Evolutionary conservation across 2,329 filamentous ascomycete species (phyloP).

Genomic region (Colletotrichum tanaceti): DNA sequence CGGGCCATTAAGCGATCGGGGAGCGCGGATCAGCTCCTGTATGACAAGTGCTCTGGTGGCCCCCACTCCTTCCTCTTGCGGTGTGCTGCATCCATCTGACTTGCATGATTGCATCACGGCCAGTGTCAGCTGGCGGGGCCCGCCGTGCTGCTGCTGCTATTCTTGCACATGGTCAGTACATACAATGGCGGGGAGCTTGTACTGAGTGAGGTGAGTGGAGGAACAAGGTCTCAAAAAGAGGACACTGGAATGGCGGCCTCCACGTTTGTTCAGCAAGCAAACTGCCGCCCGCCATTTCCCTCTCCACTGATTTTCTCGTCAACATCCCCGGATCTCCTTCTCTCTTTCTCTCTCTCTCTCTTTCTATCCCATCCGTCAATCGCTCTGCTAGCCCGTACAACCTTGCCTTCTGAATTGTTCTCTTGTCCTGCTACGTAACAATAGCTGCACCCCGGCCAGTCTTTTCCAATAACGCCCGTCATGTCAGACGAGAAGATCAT

Average conservation of each 20-base stretch:
- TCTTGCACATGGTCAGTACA: conserved; percentile 6
- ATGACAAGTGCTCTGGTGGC: conserved; percentile 6
- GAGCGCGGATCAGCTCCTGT: conserved; percentile 9
- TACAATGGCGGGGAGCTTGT: conserved; percentile 23
- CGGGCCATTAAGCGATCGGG: neutral
- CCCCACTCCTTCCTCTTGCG: conserved; percentile 37
- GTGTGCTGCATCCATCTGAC: conserved; percentile 38
- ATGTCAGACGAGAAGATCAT: conserved; percentile 67
- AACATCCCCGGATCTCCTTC: conserved; percentile 28
- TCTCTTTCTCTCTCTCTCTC: conserved; percentile 16
- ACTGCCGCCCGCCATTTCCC: conserved; percentile 18
- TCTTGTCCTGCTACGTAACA: conserved; percentile 14
- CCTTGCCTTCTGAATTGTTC: neutral
- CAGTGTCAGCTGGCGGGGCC: conserved; percentile 35
- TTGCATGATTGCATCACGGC: conserved; percentile 40
- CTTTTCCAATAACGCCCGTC: conserved; percentile 42
- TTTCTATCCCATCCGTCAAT: conserved; percentile 19
- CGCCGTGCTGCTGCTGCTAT: conserved; percentile 10
- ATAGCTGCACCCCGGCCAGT: conserved; percentile 7
- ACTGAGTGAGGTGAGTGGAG: conserved; percentile 13
- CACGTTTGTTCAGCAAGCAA: conserved; percentile 16
- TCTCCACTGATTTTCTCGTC: conserved; percentile 38
- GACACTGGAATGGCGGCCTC: conserved; percentile 36
- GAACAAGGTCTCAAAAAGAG: conserved; percentile 28
- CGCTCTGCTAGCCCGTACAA: conserved; percentile 1